Conservation (phyloP, 805 yeast genomes). For the Kazachstania psychrophila region DNA sequence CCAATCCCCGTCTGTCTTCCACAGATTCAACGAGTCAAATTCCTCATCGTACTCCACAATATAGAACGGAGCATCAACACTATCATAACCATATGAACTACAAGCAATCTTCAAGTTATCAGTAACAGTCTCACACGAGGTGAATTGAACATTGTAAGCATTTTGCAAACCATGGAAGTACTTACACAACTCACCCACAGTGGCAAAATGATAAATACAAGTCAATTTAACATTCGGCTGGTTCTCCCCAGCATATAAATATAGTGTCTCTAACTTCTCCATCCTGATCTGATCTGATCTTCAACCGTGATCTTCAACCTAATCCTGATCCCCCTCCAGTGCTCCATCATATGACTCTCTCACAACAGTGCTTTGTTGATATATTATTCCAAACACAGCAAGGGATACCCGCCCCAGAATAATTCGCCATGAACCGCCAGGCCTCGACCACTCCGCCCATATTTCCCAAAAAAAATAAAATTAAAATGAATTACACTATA, state of each 20-base stretch:
- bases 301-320: too few relatives aligned
- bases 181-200: slow-evolving; percentile 8
- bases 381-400: too few relatives aligned
- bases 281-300: too few relatives aligned
- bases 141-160: slow-evolving; percentile 19
- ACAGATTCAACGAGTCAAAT: slow-evolving; percentile 15
- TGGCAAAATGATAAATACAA: slow-evolving; percentile 12
- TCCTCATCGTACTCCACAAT: slow-evolving; percentile 22
- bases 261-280: slow-evolving; percentile 14
- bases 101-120: slow-evolving; percentile 23
- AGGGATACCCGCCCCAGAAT: too few relatives aligned
- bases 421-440: too few relatives aligned
- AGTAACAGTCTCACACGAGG: slow-evolving; percentile 21
- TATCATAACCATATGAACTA: slow-evolving; percentile 9
- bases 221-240: slow-evolving; percentile 21
- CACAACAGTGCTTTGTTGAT: too few relatives aligned
- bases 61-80: slow-evolving; percentile 15
- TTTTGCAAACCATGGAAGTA: slow-evolving; percentile 22
- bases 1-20: slow-evolving; percentile 25
- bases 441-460: too few relatives aligned
- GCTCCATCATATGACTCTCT: too few relatives aligned
- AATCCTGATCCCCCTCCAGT: too few relatives aligned
- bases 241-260: slow-evolving; percentile 21
- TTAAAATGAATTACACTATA: too few relatives aligned
- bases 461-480: too few relatives aligned